Conservation (phyloP, 2,329 filamentous ascomycete genomes). For the Alternaria sp. region DNA sequence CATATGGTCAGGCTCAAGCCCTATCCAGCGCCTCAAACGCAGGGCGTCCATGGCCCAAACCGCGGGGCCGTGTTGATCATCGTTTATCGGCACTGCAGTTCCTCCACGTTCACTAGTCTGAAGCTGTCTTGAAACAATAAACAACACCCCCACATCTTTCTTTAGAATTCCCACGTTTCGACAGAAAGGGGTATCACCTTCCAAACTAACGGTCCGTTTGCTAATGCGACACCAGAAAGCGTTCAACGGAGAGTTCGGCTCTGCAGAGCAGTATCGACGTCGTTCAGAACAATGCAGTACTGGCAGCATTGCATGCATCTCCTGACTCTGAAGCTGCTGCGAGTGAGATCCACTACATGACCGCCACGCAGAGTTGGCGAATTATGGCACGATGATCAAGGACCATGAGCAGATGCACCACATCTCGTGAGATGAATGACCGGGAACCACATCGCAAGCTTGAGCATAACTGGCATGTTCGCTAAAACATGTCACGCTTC, state of each 20-base stretch:
- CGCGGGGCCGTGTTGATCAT: slow-evolving; percentile 18
- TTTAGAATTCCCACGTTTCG: slow-evolving; percentile 30
- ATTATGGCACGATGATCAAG: background rate
- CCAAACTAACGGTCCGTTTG: background rate
- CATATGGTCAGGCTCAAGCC: slow-evolving; percentile 1
- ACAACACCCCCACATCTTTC: slow-evolving; percentile 22
- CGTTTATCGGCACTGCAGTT: slow-evolving; percentile 11
- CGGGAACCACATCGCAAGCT: background rate
- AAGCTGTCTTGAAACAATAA: slow-evolving; percentile 19
- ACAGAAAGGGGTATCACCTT: slow-evolving; percentile 5
- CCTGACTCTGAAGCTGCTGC: background rate
- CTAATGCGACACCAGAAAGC: slow-evolving; percentile 4
- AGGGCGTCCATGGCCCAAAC: slow-evolving; percentile 8
- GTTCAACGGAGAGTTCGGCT: background rate
- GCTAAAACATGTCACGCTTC: slow-evolving; percentile 19
- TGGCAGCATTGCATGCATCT: background rate
- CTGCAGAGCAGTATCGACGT: background rate
- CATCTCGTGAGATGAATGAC: background rate
- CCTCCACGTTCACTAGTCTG: slow-evolving; percentile 14
- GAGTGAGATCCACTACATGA: slow-evolving; percentile 4
- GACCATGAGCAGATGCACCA: background rate
- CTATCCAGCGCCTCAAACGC: slow-evolving; percentile 12
- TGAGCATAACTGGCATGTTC: slow-evolving; percentile 16
- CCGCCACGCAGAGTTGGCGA: background rate
- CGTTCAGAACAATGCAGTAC: background rate